Conservation (phyloP, 441 rosid genomes). For the Eruca vesicaria region DNA sequence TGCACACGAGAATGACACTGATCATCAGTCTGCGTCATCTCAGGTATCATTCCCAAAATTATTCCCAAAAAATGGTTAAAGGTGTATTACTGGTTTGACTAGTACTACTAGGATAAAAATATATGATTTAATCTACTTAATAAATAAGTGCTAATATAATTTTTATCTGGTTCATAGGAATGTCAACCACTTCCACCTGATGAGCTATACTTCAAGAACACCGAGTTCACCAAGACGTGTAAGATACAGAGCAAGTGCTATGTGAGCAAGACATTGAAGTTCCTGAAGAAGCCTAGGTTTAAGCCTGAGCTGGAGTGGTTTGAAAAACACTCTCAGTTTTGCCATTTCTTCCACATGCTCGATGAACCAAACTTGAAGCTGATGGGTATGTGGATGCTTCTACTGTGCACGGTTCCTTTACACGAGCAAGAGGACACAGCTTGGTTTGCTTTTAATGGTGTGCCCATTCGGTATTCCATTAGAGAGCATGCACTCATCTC, state of each 20-base stretch:
- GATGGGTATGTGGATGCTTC: neutral
- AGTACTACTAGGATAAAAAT: neutral
- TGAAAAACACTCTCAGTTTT: neutral
- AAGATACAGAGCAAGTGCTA: neutral
- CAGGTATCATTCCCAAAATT: too few relatives aligned
- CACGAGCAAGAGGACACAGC: neutral
- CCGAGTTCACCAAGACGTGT: neutral
- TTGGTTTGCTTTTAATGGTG: neutral
- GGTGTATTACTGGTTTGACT: neutral
- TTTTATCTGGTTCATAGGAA: neutral
- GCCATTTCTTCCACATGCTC: neutral
- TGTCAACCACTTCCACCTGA: neutral
- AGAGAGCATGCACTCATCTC: neutral
- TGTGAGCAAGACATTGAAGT: neutral
- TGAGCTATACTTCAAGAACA: neutral
- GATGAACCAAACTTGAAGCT: neutral
- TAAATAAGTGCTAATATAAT: neutral
- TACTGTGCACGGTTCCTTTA: neutral
- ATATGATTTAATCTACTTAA: too few relatives aligned
- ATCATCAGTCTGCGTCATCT: neutral
- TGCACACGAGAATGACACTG: neutral
- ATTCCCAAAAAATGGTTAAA: neutral
- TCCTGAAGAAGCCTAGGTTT: neutral
- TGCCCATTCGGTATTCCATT: neutral
- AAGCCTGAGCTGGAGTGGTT: neutral